phyloP scores from a whole-genome alignment of 2,329 filamentous ascomycete species.

The Cladosporium halotolerans region DNA sequence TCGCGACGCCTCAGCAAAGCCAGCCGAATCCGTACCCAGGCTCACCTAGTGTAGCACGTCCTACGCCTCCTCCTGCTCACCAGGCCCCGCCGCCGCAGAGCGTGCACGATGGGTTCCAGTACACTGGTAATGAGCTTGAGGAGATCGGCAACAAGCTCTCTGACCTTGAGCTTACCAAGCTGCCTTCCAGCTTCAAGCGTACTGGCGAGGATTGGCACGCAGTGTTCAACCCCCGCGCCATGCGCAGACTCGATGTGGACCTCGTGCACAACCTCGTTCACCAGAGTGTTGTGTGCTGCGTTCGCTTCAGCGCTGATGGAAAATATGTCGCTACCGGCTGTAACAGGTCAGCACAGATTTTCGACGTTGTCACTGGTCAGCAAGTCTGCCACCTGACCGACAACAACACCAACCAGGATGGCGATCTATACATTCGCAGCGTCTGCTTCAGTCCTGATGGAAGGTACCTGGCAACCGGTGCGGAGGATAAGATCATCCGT shows the following conservation, averaged over 20 bases:
- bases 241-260: slow-evolving; percentile 85
- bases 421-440: slow-evolving; percentile 93
- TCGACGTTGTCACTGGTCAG: slow-evolving; percentile 79
- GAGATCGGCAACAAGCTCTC: slow-evolving; percentile 66
- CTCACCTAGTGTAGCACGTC: slow-evolving; percentile 82
- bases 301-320: slow-evolving; percentile 91
- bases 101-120: slow-evolving; percentile 20
- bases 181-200: slow-evolving; percentile 83
- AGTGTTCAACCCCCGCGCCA: slow-evolving; percentile 89
- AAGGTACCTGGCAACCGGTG: slow-evolving; percentile 86
- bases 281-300: slow-evolving; percentile 96
- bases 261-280: slow-evolving; percentile 88
- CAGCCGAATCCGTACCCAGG: slow-evolving; percentile 81
- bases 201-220: slow-evolving; percentile 90
- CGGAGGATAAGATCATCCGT: slow-evolving; percentile 94
- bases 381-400: slow-evolving; percentile 89
- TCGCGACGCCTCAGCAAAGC: slow-evolving; percentile 87
- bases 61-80: slow-evolving; percentile 56
- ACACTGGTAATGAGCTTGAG: slow-evolving; percentile 30
- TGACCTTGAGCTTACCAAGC: slow-evolving; percentile 78
- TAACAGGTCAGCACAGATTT: slow-evolving; percentile 98
- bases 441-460: slow-evolving; percentile 98
- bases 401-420: slow-evolving; percentile 75
- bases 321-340: slow-evolving; percentile 95
- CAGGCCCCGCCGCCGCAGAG: slow-evolving; percentile 42